A percentile compares a stretch with the other conserved stretches of the same genome.
Conservation (phyloP, 2,329 filamentous ascomycete species). For the Aspergillus unguis region DNA sequence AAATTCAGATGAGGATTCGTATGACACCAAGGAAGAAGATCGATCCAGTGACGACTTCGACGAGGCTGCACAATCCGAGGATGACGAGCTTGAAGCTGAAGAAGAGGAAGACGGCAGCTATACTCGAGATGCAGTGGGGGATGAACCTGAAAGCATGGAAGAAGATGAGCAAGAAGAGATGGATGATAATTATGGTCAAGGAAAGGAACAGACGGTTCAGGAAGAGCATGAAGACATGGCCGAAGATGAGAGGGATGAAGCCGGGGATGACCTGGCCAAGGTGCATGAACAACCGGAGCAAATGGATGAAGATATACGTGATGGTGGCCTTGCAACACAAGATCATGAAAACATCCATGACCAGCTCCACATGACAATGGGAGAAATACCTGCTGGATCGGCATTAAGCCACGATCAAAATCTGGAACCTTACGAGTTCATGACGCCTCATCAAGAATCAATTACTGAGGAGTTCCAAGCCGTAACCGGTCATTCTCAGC, state of each 20-base stretch:
- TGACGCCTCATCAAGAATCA: neutral
- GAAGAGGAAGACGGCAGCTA: neutral
- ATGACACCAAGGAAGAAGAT: constrained; percentile 1
- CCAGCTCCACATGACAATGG: neutral
- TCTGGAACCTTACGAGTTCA: neutral
- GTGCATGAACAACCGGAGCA: neutral
- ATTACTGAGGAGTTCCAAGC: constrained; percentile 3
- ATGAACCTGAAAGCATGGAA: neutral
- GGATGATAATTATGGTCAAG: too few relatives aligned
- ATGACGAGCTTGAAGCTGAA: constrained; percentile 1
- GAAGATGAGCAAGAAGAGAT: neutral
- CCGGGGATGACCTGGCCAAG: neutral
- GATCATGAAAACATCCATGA: neutral
- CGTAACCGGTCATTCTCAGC: constrained; percentile 2
- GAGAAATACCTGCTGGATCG: neutral
- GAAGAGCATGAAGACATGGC: neutral
- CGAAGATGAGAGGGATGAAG: neutral
- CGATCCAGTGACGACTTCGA: neutral
- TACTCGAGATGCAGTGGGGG: neutral
- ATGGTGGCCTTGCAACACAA: neutral
- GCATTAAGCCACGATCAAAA: neutral
- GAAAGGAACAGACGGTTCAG: neutral
- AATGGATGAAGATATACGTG: neutral
- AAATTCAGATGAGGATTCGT: constrained; percentile 5
- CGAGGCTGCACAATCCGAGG: neutral